These are phyloP conservation scores for Raffaelea ambrosiae DNA, from an alignment of 2,329 filamentous ascomycete species.

Conservation along the genomic window DNA sequence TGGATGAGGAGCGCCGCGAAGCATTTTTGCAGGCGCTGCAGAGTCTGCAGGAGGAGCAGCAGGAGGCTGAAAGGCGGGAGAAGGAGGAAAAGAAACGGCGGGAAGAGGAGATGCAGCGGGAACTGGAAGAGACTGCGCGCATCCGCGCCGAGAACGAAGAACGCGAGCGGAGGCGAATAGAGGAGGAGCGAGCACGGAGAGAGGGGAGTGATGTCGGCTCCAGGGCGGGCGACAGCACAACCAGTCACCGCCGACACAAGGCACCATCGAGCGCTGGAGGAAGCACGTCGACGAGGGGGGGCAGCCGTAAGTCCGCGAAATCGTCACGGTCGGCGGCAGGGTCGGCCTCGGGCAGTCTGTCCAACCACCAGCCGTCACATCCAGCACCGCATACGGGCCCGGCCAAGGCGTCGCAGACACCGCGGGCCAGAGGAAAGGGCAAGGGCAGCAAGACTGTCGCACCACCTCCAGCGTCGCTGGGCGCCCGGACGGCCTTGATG, in stretches of 20 bases:
- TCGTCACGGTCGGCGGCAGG: slow-evolving; percentile 17
- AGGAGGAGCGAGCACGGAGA: slow-evolving; percentile 43
- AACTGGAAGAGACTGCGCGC: slow-evolving; percentile 48
- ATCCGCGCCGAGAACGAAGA: slow-evolving; percentile 52
- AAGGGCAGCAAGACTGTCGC: slow-evolving; percentile 20
- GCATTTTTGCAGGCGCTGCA: slow-evolving; percentile 81
- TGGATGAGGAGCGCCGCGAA: slow-evolving; percentile 88
- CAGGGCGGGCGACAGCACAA: background rate
- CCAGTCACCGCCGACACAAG: slow-evolving; percentile 53
- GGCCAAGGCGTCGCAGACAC: background rate
- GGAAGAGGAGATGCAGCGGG: slow-evolving; percentile 46
- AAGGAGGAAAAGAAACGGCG: slow-evolving; percentile 48
- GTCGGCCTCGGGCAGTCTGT: background rate
- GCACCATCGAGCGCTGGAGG: slow-evolving; percentile 28
- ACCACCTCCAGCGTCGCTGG: slow-evolving; percentile 25
- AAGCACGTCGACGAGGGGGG: slow-evolving; percentile 18
- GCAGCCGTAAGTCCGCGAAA: slow-evolving; percentile 19
- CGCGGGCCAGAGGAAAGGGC: background rate
- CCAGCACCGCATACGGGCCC: background rate
- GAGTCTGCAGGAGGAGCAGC: slow-evolving; percentile 74
- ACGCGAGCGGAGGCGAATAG: slow-evolving; percentile 39
- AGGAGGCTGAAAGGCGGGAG: slow-evolving; percentile 59
- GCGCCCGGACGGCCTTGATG: slow-evolving; percentile 41
- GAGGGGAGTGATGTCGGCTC: slow-evolving; percentile 47
- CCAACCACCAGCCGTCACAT: background rate